phyloP scores from a whole-genome alignment of 2,329 filamentous ascomycete species.

The Ceratocystiopsis brevicomis region DNA sequence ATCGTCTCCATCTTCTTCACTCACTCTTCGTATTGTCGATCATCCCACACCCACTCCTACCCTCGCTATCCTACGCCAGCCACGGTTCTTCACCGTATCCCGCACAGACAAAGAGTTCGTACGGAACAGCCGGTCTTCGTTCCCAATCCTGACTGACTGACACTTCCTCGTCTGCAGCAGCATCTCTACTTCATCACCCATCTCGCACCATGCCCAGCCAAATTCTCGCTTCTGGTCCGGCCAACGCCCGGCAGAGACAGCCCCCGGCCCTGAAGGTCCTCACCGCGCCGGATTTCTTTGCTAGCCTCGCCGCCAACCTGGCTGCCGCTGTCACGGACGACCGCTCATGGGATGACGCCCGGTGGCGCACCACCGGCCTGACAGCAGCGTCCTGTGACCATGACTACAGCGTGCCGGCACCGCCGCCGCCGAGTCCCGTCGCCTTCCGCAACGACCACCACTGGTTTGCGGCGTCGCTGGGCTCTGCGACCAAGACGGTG shows the following conservation, averaged over 20 bases:
- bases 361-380: slow-evolving; percentile 17
- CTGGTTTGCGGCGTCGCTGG: slow-evolving; percentile 11
- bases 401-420: slow-evolving; percentile 45
- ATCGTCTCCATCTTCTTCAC: background rate
- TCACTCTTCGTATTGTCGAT: background rate
- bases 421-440: slow-evolving; percentile 44
- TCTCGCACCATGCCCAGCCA: slow-evolving; percentile 23
- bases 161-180: too few relatives aligned
- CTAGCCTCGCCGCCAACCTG: slow-evolving; percentile 26
- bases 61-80: too few relatives aligned
- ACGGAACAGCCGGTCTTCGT: too few relatives aligned
- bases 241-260: slow-evolving; percentile 25
- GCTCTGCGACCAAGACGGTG: too few relatives aligned
- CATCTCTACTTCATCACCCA: too few relatives aligned
- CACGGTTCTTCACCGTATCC: too few relatives aligned
- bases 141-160: too few relatives aligned
- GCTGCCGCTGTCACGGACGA: too few relatives aligned
- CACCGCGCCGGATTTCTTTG: slow-evolving; percentile 32
- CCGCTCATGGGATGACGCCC: too few relatives aligned
- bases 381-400: slow-evolving; percentile 23
- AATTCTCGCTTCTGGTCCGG: slow-evolving; percentile 26
- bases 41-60: too few relatives aligned
- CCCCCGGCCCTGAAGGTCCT: slow-evolving; percentile 20
- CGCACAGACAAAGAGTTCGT: too few relatives aligned
- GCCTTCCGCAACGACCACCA: slow-evolving; percentile 38